Evolutionary conservation across 2,329 filamentous ascomycete species (phyloP).

Genomic region (Aspergillus puulaauensis): DNA sequence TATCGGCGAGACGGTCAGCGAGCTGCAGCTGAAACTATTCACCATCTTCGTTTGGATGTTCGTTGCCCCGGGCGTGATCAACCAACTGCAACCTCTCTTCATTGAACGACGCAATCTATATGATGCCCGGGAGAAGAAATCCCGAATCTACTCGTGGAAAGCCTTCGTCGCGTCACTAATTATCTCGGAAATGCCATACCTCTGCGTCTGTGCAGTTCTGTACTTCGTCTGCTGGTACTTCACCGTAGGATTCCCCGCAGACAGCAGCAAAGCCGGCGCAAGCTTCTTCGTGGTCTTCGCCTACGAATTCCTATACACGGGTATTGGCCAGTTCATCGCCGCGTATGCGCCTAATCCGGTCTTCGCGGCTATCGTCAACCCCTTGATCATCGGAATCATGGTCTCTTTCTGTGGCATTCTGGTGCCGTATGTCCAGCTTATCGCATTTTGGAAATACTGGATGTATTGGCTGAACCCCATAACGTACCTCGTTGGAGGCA

Average conservation of each 20-base stretch:
- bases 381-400: constrained; percentile 72
- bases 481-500: constrained; percentile 60
- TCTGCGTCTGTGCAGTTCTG: constrained; percentile 45
- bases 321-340: constrained; percentile 75
- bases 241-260: not conserved
- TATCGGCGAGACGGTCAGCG: too few species aligned
- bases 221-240: constrained; percentile 59
- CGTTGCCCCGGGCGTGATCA: constrained; percentile 58
- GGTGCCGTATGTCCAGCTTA: constrained; percentile 61
- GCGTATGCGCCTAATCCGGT: constrained; percentile 67
- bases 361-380: constrained; percentile 72
- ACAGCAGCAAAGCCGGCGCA: not conserved
- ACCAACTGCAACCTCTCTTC: constrained; percentile 61
- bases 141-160: constrained; percentile 62
- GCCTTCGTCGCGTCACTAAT: constrained; percentile 57
- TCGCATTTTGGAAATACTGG: constrained; percentile 70
- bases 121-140: constrained; percentile 60
- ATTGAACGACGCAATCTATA: constrained; percentile 59
- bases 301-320: too few species aligned
- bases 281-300: constrained; percentile 68
- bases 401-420: constrained; percentile 71
- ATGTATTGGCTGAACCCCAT: constrained; percentile 60
- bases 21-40: not conserved
- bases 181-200: constrained; percentile 49
- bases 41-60: constrained; percentile 51